Base-by-base conservation (phyloP, 345 rosid genomes). In the Murraya koenigii region DNA sequence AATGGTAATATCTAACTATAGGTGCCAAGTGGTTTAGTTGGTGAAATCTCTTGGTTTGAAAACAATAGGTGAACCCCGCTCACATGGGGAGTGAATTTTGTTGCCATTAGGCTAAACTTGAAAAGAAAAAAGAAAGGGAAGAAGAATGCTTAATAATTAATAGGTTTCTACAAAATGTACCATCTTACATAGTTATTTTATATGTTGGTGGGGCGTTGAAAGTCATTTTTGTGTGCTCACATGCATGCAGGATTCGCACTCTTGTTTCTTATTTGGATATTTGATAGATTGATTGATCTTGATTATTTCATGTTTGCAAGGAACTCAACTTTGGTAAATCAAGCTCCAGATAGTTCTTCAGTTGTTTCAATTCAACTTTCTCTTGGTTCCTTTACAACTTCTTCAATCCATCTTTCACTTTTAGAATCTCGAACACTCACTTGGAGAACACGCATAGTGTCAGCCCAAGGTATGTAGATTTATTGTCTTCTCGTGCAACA, bases 361-460 rank as follows among this genome's bases (percentile, higher is more conserved):
- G 81, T 79, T 86, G 87, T 90, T 83, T 86, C 94, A 28, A 81
- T 95, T 78, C 90, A 89, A 82, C 97, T 95, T 73, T 89, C 93
- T 74, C 80, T 36, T 78, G 93, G 87, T 79, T 88, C 90, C 68
- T 86, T 83, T 82, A 74, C 82, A 67, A 90, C 97, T 79, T 88
- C 92, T 73, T 78, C 90, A 63, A 81, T 95, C 65, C 78, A 85
- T 61, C 72, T 91, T 67, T 87, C 97, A 61, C 85, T 87, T 77
- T 69, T 85, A 79, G 89, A 86, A 90, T 82, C 87, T 81, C 90
- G 75, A 82, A 71, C 86, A 78, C 75, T 90, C 79, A 92, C 94
- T 80, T 95, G 97, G 95, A 88, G 97, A 87, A 95, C 97, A 54
- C 89, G 90, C 14, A 91, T 93, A 87, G 78, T 81, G 79, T 93